Percentiles rank a stretch among this genome's conserved stretches.
These are phyloP conservation scores for Coemansia sp. DNA, from an alignment of 192 early-diverging fungal species.

Conservation along the genomic window DNA sequence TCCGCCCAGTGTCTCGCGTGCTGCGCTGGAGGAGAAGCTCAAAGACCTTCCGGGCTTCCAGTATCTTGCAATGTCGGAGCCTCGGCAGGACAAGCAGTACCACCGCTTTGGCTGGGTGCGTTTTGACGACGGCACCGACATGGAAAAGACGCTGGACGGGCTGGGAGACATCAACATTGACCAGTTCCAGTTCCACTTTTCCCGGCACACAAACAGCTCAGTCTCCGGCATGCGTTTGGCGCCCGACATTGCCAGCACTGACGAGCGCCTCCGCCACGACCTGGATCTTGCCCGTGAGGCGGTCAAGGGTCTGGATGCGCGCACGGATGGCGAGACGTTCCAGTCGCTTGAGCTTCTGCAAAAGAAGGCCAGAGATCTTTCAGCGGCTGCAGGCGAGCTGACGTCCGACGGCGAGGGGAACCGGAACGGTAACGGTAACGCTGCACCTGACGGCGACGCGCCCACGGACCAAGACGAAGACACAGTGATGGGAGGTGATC, in stretches of 20 bases:
- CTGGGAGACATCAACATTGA: constrained; percentile 60
- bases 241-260: constrained; percentile 68
- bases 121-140: constrained; percentile 82
- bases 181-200: constrained; percentile 56
- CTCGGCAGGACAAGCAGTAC: constrained; percentile 77
- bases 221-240: constrained; percentile 53
- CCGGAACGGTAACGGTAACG: constrained; percentile 2
- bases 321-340: constrained; percentile 34
- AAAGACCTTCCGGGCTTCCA: constrained; percentile 74
- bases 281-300: constrained; percentile 60
- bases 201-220: constrained; percentile 35
- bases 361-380: constrained; percentile 34
- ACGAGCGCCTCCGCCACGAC: constrained; percentile 73
- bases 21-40: constrained; percentile 63
- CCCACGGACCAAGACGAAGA: constrained; percentile 18
- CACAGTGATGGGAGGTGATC: constrained; percentile 19
- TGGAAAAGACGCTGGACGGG: constrained; percentile 63
- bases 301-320: constrained; percentile 40
- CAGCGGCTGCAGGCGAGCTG: constrained; percentile 27
- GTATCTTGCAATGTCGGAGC: constrained; percentile 83
- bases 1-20: constrained; percentile 64
- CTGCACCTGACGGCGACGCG: constrained; percentile 1
- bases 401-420: constrained; percentile 25
- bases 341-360: constrained; percentile 32
- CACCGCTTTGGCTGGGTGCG: constrained; percentile 91